Evolutionary conservation across 2,329 filamentous ascomycete genomes (phyloP).

Genomic region (Aspergillus aculeatus): DNA sequence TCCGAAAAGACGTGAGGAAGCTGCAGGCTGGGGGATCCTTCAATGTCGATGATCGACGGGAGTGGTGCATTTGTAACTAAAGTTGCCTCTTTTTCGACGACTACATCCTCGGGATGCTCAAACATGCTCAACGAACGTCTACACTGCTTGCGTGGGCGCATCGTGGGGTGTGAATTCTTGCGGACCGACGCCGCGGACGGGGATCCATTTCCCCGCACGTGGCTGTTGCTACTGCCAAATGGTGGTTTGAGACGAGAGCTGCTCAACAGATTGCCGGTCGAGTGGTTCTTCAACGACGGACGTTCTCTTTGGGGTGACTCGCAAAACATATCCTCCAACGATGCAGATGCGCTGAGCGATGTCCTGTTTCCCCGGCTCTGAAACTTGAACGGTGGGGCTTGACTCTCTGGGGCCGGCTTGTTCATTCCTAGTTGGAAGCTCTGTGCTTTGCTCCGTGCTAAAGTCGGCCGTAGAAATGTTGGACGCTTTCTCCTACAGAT

Average conservation of each 20-base stretch:
- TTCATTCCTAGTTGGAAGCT: conserved; percentile 65
- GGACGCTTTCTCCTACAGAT: conserved; percentile 62
- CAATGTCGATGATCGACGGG: conserved; percentile 78
- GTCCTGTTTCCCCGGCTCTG: conserved; percentile 56
- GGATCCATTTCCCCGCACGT: conserved; percentile 68
- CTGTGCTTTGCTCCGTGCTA: conserved; percentile 72
- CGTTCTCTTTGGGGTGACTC: conserved; percentile 74
- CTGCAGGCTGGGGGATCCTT: conserved; percentile 69
- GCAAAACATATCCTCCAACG: conserved; percentile 76
- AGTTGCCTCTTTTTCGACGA: conserved; percentile 71
- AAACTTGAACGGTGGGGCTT: conserved; percentile 74
- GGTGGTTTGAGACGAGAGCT: conserved; percentile 64
- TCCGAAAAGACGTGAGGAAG: conserved; percentile 83
- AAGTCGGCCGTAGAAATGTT: conserved; percentile 68
- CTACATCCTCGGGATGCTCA: conserved; percentile 82
- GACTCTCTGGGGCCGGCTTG: conserved; percentile 61
- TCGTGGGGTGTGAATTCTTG: conserved; percentile 69
- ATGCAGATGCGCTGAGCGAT: conserved; percentile 60
- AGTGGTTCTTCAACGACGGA: conserved; percentile 60
- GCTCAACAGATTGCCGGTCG: conserved; percentile 56
- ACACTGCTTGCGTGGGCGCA: conserved; percentile 81
- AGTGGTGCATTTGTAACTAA: conserved; percentile 56
- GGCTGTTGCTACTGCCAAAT: conserved; percentile 57
- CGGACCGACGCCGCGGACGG: conserved; percentile 70
- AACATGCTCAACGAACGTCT: conserved; percentile 97